phyloP scores from a whole-genome alignment of 768 basidiomycete species.

The Macrolepiota albuminosa region DNA sequence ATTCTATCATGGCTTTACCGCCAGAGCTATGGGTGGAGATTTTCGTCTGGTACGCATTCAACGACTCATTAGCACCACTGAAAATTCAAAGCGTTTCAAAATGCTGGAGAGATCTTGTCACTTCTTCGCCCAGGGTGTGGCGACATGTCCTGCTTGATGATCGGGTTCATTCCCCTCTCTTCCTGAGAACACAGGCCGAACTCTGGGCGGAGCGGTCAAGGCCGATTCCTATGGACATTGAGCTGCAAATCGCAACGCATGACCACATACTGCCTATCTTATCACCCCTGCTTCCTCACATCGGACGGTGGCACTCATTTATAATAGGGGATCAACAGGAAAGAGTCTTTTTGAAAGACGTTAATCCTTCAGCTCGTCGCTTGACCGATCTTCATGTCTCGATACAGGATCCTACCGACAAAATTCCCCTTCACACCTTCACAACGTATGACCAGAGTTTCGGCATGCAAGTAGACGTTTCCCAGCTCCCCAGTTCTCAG shows the following conservation, averaged over 20 bases:
- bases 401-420: conserved; percentile 30
- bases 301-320: conserved; percentile 57
- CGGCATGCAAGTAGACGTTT: conserved; percentile 44
- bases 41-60: conserved; percentile 42
- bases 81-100: conserved; percentile 49
- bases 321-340: conserved; percentile 35
- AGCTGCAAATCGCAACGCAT: conserved; percentile 40
- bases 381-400: conserved; percentile 34
- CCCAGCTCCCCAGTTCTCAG: conserved; percentile 42
- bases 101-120: conserved; percentile 52
- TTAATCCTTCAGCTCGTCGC: conserved; percentile 20
- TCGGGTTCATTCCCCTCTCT: conserved; percentile 23
- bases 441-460: conserved; percentile 20
- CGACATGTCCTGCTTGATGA: conserved; percentile 50
- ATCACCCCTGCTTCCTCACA: conserved; percentile 51
- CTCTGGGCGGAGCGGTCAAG: conserved; percentile 51
- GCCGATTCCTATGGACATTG: conserved; percentile 51
- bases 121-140: conserved; percentile 58
- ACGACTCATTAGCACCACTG: conserved; percentile 44
- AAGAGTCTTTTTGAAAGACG: conserved; percentile 19
- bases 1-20: conserved; percentile 34
- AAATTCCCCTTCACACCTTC: conserved; percentile 26
- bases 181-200: conserved; percentile 43
- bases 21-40: conserved; percentile 61
- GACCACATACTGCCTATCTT: conserved; percentile 59